Percentiles rank a stretch among this genome's conserved stretches.
Evolutionary conservation across 2,329 filamentous ascomycete species (phyloP).

Genomic region (Colletotrichum liaoningense): DNA sequence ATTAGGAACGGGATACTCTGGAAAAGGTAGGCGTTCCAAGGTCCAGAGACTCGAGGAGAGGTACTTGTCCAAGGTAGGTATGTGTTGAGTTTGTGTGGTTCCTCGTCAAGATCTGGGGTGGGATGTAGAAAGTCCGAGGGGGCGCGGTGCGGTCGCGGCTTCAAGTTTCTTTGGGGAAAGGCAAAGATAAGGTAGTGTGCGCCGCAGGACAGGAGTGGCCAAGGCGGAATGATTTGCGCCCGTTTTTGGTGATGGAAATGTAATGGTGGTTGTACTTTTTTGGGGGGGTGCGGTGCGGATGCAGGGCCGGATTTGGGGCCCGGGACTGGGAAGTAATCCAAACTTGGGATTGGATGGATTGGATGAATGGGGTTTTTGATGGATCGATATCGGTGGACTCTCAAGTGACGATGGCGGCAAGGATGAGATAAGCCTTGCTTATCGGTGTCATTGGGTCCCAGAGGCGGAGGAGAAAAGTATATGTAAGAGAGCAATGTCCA

Average conservation of each 20-base stretch:
- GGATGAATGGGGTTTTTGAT: slow-evolving; percentile 18
- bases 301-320: slow-evolving; percentile 25
- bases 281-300: slow-evolving; percentile 8
- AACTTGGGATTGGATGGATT: slow-evolving; percentile 31
- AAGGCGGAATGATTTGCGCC: slow-evolving; percentile 34
- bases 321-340: slow-evolving; percentile 28
- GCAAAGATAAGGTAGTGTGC: slow-evolving; percentile 29
- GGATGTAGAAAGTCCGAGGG: slow-evolving; percentile 24
- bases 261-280: slow-evolving; percentile 17
- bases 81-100: background rate
- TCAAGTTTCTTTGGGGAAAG: background rate
- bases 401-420: slow-evolving; percentile 65
- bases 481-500: slow-evolving; percentile 32
- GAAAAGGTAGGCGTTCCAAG: too few relatives aligned
- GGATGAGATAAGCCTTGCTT: slow-evolving; percentile 69
- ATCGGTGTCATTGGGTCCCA: slow-evolving; percentile 65
- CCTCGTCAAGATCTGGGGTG: slow-evolving; percentile 15
- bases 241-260: slow-evolving; percentile 35
- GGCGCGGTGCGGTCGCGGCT: background rate
- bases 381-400: slow-evolving; percentile 42
- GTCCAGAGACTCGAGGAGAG: too few relatives aligned
- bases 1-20: slow-evolving; percentile 1
- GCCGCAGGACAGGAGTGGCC: slow-evolving; percentile 32
- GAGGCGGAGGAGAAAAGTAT: slow-evolving; percentile 23
- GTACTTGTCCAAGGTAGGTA: too few relatives aligned